These are phyloP conservation scores for Glebionis coronaria DNA, from an alignment of 129 eudicot genomes.

Conservation along the genomic window DNA sequence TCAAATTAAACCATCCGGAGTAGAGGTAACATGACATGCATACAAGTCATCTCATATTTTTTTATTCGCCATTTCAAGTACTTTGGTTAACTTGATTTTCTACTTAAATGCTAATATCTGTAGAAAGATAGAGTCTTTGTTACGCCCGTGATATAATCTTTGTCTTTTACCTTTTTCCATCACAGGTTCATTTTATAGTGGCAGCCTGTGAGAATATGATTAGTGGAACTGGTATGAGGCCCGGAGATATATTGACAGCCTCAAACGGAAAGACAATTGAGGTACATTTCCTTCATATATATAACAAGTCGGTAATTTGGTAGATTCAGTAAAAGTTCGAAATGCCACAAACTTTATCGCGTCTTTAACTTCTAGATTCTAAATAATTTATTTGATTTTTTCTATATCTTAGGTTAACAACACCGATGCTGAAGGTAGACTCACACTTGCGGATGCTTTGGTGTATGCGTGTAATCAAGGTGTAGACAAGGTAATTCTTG, in stretches of 20 bases:
- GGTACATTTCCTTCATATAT: slow-evolving; percentile 36
- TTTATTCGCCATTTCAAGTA: neutral
- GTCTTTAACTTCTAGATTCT: neutral
- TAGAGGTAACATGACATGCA: slow-evolving; percentile 54
- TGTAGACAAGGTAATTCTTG: slow-evolving; percentile 72
- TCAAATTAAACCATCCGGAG: slow-evolving; percentile 90
- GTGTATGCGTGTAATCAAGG: slow-evolving; percentile 99
- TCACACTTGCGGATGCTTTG: slow-evolving; percentile 98
- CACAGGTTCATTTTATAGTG: slow-evolving; percentile 94
- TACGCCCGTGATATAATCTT: too few relatives aligned
- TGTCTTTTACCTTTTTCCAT: slow-evolving; percentile 2
- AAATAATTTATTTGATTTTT: neutral
- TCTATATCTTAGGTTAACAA: slow-evolving; percentile 66
- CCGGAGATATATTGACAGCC: slow-evolving; percentile 89
- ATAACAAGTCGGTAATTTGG: neutral
- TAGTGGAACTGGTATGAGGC: slow-evolving; percentile 99
- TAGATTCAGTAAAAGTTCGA: neutral
- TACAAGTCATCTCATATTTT: neutral
- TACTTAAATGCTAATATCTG: too few relatives aligned
- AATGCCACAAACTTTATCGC: neutral
- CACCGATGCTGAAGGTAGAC: slow-evolving; percentile 99
- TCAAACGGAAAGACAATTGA: slow-evolving; percentile 99
- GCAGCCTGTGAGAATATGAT: slow-evolving; percentile 99
- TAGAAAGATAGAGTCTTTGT: too few relatives aligned
- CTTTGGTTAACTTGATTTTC: neutral